A percentile compares a stretch with the other conserved stretches of the same genome.
phyloP scores from a whole-genome alignment of 306 rosid genomes.

The Heteromeles arbutifolia region DNA sequence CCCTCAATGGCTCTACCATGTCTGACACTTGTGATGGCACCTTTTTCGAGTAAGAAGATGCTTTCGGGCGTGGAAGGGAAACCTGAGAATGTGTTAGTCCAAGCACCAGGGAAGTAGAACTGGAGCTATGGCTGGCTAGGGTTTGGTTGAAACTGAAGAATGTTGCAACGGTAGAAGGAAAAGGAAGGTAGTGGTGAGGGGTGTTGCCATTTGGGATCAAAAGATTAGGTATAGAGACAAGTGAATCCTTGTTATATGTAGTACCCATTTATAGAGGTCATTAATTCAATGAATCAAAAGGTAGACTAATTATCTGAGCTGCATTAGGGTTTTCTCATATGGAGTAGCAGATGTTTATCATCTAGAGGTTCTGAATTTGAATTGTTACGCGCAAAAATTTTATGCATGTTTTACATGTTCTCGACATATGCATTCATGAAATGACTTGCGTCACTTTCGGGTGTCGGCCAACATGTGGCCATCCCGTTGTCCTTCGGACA shows the following conservation, averaged over 20 bases:
- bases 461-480: no score
- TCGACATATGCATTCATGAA: no score
- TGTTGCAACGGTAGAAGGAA: conserved; percentile 10
- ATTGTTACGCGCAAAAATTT: no score
- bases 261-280: no score
- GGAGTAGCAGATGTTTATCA: no score
- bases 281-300: no score
- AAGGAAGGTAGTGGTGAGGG: not conserved
- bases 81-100: conserved; percentile 32
- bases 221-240: not conserved
- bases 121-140: conserved; percentile 13
- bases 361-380: no score
- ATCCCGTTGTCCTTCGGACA: no score
- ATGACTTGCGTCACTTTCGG: no score
- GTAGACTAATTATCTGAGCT: no score
- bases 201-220: conserved; percentile 2
- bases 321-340: no score
- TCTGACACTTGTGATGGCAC: conserved; percentile 12
- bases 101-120: conserved; percentile 22
- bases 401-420: no score
- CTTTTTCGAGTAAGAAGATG: conserved; percentile 3
- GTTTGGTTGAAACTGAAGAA: conserved; percentile 8
- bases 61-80: conserved; percentile 22
- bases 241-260: not conserved
- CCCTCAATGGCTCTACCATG: conserved; percentile 39